Evolutionary conservation across 225 moss, liverwort and hornwort species (phyloP).

Genomic region (Bryoerythrophyllum caledonicum): DNA sequence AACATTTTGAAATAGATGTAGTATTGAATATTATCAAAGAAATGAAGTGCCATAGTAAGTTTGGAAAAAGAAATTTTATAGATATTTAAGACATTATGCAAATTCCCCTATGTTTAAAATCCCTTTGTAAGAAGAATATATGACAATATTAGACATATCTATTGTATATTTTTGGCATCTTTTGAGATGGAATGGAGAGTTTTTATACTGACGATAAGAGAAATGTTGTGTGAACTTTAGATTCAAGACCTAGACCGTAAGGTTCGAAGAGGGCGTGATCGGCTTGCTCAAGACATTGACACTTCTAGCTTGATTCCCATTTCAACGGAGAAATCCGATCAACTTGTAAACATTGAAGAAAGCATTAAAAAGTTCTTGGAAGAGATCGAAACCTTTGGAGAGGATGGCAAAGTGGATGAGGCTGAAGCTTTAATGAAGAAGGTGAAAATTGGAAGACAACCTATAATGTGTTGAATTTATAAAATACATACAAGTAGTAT

Average conservation of each 20-base stretch:
- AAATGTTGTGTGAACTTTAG: slow-evolving; percentile 21
- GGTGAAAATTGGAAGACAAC: slow-evolving; percentile 24
- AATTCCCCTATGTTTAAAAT: neutral
- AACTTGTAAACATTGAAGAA: slow-evolving; percentile 84
- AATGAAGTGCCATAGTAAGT: no score
- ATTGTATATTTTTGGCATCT: accelerated
- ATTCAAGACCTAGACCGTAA: slow-evolving; percentile 94
- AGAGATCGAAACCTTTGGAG: slow-evolving; percentile 86
- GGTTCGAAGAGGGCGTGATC: slow-evolving; percentile 80
- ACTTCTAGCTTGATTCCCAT: slow-evolving; percentile 63
- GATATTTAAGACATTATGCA: neutral
- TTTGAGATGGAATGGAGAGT: neutral
- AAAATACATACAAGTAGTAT: no score
- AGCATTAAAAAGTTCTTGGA: slow-evolving; percentile 89
- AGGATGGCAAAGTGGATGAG: slow-evolving; percentile 86
- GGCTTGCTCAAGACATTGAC: slow-evolving; percentile 86
- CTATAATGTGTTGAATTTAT: no score
- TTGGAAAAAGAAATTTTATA: neutral
- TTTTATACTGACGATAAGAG: neutral
- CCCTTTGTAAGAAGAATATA: neutral
- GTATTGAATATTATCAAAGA: no score
- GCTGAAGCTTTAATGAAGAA: slow-evolving; percentile 94
- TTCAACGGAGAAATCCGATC: slow-evolving; percentile 79
- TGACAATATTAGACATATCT: neutral
- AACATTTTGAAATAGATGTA: neutral